Evolutionary conservation across 257 asterid species (phyloP), one percentile per base, ranked within the genome.

Genomic region (Rubia yunnanensis): DNA sequence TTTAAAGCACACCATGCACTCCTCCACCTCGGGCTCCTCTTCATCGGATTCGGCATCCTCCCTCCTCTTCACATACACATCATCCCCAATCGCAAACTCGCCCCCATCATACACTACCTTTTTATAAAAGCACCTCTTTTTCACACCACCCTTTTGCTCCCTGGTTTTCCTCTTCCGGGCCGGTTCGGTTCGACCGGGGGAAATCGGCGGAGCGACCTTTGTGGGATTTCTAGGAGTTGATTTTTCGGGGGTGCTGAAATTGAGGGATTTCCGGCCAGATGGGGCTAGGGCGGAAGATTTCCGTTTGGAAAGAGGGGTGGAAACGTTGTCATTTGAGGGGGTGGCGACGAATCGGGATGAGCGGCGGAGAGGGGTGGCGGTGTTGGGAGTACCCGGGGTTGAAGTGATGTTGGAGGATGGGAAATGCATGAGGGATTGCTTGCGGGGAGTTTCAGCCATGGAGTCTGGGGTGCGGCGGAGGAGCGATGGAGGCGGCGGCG

Each of bases 1-100:
- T 84, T 76, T 89, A 52, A 87, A 87, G 64, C 99, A 89, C 59
- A 89, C 81, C 72, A 88, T 73, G 66, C 99, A 92, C 74, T 89
- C 99, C 82, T 92, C 98, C 60, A 70, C 81, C 59, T 74, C 95
- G 11, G 87, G 96, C 15, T 85, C 89, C 65, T 89, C 95, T 13
- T 81, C 63, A 23, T 92, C 97, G 1, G 89, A 85, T 65, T 72
- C 67, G 5, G 82, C 79, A 2, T 78, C 92, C 62, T 87, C 97
- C 65, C 83, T 87, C 83, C 83, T 89, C 73, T 89, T 89, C 69
- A 92, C 84, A 52, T 87, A 92, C 0, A 92, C 97, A 74, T 82
- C 92, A 57, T 87, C 83, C 60, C 95, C 96, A 4, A 83, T 82
- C 9, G 83, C 64, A 78, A 89, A 92, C 72, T 84, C 95, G 14